Base-by-base conservation (phyloP, 139 green algal species). In the Choricystis sp. region DNA sequence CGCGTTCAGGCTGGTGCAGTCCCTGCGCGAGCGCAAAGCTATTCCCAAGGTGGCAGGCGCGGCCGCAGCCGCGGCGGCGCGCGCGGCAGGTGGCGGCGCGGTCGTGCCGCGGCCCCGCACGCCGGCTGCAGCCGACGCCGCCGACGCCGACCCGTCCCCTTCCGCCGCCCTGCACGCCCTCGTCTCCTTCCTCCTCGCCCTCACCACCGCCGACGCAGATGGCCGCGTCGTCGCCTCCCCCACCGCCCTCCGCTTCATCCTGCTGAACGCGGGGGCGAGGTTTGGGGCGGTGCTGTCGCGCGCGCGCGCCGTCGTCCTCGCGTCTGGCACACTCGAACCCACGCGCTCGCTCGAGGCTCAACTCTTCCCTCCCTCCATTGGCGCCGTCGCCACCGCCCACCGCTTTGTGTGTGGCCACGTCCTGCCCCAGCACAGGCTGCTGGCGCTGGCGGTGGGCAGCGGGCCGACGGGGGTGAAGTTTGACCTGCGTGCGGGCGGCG, bases 261-360 rank as follows among this genome's bases (percentile, higher is more conserved):
- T 49, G 22, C 22, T 3, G 26, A 29, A 63, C 40, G 52, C 3
- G 60, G 4, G n/a, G 63, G 30, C 49, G 31, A 65, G 27, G 56
- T 58, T 55, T 56, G 40, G 27, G 31, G 62, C 68, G 62, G 65
- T 82, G 19, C 30, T 79, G 24, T 59, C 57, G 24, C 27, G 69
- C 24, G 79, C 85, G 2, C 76, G 81, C 26, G 76, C 85, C 19
- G 85, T 96, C 2, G 66, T 98, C 21, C 79, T 98, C 1, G 89
- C 87, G 20, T 90, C 83, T 2, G 92, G 92, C 65, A 98, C 92
- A 0, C 80, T 98, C 20, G 80, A 87, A 1, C 92, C 92, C 0
- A 30, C 89, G 20, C 60, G 60, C 65, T 91, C 28, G 26, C 56
- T 84, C 64, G 59, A 67, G 14, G 62, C 74, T 52, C 66, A 76